Percentiles rank a stretch among this genome's conserved stretches.
phyloP scores from a whole-genome alignment of 495 filamentous ascomycete genomes.

The Articulospora tetracladia region DNA sequence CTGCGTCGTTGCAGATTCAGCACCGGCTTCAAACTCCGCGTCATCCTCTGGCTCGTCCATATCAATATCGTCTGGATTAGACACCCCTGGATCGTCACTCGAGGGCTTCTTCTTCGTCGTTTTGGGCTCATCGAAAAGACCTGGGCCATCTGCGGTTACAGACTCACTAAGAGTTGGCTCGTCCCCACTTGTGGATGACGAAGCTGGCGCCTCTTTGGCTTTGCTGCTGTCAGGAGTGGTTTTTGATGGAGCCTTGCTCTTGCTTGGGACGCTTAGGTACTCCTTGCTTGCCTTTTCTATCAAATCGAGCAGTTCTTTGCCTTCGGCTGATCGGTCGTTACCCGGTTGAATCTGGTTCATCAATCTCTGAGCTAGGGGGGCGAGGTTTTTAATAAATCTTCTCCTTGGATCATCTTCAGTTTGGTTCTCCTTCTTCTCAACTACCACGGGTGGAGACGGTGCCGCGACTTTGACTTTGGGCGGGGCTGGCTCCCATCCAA shows the following conservation, averaged over 20 bases:
- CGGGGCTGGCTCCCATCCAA: conserved; percentile 40
- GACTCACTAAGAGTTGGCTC: conserved; percentile 14
- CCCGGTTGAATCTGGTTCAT: conserved; percentile 30
- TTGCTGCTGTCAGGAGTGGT: conserved; percentile 6
- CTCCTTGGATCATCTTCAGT: conserved; percentile 29
- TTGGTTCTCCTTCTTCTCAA: not conserved
- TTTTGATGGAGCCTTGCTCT: conserved; percentile 1
- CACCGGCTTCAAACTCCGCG: not conserved
- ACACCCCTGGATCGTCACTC: conserved; percentile 22
- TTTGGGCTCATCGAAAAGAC: conserved; percentile 28
- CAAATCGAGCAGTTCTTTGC: conserved; percentile 36
- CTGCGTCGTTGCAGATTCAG: not conserved
- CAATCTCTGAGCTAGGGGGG: conserved; percentile 31
- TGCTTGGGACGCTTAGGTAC: conserved; percentile 34
- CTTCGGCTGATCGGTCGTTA: conserved; percentile 22
- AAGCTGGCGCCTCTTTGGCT: conserved; percentile 17
- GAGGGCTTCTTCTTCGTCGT: conserved; percentile 10
- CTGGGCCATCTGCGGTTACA: conserved; percentile 20
- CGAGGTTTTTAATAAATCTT: conserved; percentile 41
- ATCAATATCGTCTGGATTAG: conserved; percentile 43
- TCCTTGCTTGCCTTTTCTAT: conserved; percentile 41
- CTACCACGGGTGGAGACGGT: not conserved
- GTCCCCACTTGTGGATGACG: conserved; percentile 6
- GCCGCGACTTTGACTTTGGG: conserved; percentile 14
- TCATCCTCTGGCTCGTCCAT: conserved; percentile 37